Evolutionary conservation across 768 basidiomycete genomes (phyloP), one percentile per base, ranked within the genome.

Genomic region (Astraeus odoratus): DNA sequence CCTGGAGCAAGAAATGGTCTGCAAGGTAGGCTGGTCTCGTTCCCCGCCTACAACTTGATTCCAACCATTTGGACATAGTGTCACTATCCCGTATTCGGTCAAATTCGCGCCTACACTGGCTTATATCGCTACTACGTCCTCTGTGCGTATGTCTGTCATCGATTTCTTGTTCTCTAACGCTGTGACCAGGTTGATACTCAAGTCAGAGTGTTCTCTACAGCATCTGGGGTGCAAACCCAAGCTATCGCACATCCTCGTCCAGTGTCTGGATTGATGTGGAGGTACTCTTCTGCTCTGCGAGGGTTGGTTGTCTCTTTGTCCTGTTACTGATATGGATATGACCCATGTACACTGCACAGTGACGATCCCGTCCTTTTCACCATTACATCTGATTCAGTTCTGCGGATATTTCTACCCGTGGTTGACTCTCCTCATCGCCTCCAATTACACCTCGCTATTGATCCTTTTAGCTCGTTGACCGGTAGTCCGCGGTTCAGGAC

Each of bases 401-500:
- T 95, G 27, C 81, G 93, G 19, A 80, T 96, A 56, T 94, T 89
- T 62, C 68, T 87, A 26, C 89, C 93, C 5, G 88, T 96, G 10
- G 67, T 96, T 36, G 93, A 96, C 60, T 79, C 82, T 13, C 90
- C 91, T 10, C 79, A 81, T 50, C 76, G 80, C 58, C 72, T 96
- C 31, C 93, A 95, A 61, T 75, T 96, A 4, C 90, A 92, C 57
- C 78, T 83, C 6, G 75, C 86, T 2, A 59, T 94, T 38, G 88
- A 93, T 57, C 61, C 80, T 7, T 80, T 73, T 52, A 78, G 80
- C n/a, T 77, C 84, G 44, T 63, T 69, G 48, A 64, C 67, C 27
- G 46, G 69, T 48, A 54, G 64, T 33, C 57, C 67, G 42, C 56
- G 63, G 4, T 51, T 52, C 38, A 26, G 44, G 10, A 20, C 35